Conservation (phyloP, 1,284 basidiomycete species). For the Rhodotorula sp. region DNA sequence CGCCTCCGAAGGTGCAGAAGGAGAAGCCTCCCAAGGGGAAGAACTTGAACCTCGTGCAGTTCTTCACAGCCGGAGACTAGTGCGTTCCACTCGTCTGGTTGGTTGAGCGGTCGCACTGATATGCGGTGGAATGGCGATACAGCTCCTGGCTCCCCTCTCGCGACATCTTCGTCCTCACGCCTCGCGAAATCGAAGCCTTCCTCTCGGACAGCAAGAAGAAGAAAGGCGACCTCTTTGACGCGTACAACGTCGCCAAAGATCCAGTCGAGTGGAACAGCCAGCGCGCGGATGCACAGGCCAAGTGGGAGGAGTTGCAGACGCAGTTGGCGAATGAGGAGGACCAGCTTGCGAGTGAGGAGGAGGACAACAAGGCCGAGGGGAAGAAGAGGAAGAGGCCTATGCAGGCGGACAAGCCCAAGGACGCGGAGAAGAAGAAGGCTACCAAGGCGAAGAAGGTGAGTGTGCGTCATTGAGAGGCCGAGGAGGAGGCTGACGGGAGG, state of each 20-base stretch:
- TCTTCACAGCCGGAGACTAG: slow-evolving; percentile 91
- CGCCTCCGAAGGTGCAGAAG: slow-evolving; percentile 60
- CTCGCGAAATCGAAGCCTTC: slow-evolving; percentile 79
- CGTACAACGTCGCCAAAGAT: slow-evolving; percentile 79
- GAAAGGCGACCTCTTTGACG: slow-evolving; percentile 74
- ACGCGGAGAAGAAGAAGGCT: slow-evolving; percentile 43
- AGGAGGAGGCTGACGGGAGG: not conserved
- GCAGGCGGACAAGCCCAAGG: slow-evolving; percentile 28
- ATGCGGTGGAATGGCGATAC: not conserved
- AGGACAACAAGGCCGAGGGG: slow-evolving; percentile 53
- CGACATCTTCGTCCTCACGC: slow-evolving; percentile 74
- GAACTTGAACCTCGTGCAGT: slow-evolving; percentile 69
- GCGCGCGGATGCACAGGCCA: slow-evolving; percentile 54
- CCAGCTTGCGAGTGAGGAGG: slow-evolving; percentile 61
- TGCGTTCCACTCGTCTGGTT: slow-evolving; percentile 55
- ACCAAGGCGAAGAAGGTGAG: slow-evolving; percentile 17
- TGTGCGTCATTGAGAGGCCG: not conserved
- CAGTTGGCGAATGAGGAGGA: slow-evolving; percentile 57
- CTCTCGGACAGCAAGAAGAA: slow-evolving; percentile 62
- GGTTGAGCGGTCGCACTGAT: not conserved
- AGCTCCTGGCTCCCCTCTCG: slow-evolving; percentile 82
- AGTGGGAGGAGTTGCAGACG: slow-evolving; percentile 50
- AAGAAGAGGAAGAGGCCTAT: slow-evolving; percentile 54
- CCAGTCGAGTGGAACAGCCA: slow-evolving; percentile 69
- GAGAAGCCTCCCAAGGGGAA: slow-evolving; percentile 70